Evolutionary conservation across 2,329 filamentous ascomycete genomes (phyloP).

Genomic region (Exophiala spinifera): DNA sequence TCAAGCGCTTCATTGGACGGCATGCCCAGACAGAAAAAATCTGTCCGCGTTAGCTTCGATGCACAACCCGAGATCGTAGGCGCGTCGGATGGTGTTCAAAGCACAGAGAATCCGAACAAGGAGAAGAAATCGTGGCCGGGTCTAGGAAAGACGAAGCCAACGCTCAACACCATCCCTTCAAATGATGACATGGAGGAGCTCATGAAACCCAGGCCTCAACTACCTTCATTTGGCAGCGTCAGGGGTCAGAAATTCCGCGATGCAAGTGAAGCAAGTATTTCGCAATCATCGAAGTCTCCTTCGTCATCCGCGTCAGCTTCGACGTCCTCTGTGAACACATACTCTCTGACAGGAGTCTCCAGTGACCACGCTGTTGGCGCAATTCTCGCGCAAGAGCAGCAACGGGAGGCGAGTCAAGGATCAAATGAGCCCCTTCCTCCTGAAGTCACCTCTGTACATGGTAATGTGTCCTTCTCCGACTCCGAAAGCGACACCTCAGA

Average conservation of each 20-base stretch:
- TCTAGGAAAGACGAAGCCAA: conserved; percentile 35
- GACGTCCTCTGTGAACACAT: conserved; percentile 34
- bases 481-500: conserved; percentile 37
- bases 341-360: conserved; percentile 38
- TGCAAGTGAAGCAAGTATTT: conserved; percentile 8
- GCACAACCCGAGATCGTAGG: conserved; percentile 53
- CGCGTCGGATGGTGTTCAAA: conserved; percentile 38
- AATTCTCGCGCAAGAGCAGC: conserved; percentile 47
- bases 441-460: conserved; percentile 67
- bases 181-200: conserved; percentile 54
- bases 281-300: conserved; percentile 30
- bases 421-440: conserved; percentile 65
- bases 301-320: conserved; percentile 1
- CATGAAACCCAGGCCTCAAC: conserved; percentile 56
- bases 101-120: conserved; percentile 36
- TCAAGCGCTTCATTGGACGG: conserved; percentile 50
- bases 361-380: conserved; percentile 53
- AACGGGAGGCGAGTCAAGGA: conserved; percentile 13
- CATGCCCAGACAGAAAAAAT: conserved; percentile 49
- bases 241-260: conserved; percentile 41
- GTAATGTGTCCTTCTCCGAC: conserved; percentile 62
- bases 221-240: conserved; percentile 64
- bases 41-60: conserved; percentile 66
- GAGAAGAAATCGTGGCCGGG: conserved; percentile 36
- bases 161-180: conserved; percentile 32